Evolutionary conservation across 805 yeast genomes (phyloP), one percentile per base, ranked within the genome.

Genomic region (Lipomyces chichibuensis): DNA sequence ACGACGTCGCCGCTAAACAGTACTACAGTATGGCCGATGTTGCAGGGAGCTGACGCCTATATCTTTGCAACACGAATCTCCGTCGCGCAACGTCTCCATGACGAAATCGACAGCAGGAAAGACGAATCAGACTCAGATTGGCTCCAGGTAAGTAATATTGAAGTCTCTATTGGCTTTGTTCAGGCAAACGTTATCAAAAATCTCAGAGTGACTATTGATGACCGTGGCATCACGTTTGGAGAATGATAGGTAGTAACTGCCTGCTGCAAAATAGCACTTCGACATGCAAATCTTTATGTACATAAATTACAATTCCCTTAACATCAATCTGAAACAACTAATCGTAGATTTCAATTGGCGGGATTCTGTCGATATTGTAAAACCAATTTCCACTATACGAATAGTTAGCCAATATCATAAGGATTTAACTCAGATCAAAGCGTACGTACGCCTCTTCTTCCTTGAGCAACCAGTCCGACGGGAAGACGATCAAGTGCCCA

Each of bases 271-370:
- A 35, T 35, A 35, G 14, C 11, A 17, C 43, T 37, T 17, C 17
- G 43, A 13, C 3, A 23, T 35, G 14, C 33, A 25, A 25, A 27
- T 59, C 29, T 2, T 33, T 51, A 59, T 56, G 14, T 54, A 58
- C 25, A 35, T 37, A 39, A 23, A 8, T 14, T 25, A 46, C 29
- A 54, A 58, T 35, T 13, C 33, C 55, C n/a, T 29, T 25, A 52
- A 5, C 17, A 13, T 52, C 23, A 52, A 52, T 23, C 27, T 25
- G 32, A 23, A 37, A 13, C 39, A 13, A 25, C 59, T 70, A 92
- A 74, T 92, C 94, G 77, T 90, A 95, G 62, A 95, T 94, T 75
- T 95, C 98, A 64, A 95, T 87, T 1, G 99, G 99, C 4, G 98
- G 97, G 33, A 95, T 81, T 74, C 97, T 87, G 75, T 95, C 99